Evolutionary conservation across 2,329 filamentous ascomycete species (phyloP), one percentile per base, ranked within the genome.

Genomic region (Aspergillus ochraceus): DNA sequence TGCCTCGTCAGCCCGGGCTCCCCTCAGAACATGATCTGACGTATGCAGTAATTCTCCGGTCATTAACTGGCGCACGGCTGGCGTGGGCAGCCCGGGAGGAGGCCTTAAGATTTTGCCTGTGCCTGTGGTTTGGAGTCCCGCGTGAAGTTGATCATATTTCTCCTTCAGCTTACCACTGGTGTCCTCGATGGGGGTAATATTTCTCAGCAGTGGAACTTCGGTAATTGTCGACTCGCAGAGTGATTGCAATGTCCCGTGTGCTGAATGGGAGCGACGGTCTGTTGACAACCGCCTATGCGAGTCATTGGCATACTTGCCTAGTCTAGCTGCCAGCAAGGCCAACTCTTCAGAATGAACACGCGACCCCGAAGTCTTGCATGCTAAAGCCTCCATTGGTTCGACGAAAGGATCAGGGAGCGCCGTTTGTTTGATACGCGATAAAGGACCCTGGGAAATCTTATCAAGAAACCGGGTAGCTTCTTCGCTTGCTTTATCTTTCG

Each of bases 71-170:
- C 53, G 26, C 26, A 39, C 42, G 12, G 32, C 22, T 19, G 60
- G 62, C n/a, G 51, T 54, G 10, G 60, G 51, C 51, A 69, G 60
- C 4, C 68, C 67, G 2, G 66, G 66, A 19, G 65, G 64, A 45
- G 60, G 62, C 22, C 49, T 52, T 20, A 63, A 22, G 29, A 51
- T 36, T 32, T 49, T 60, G 9, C 47, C 19, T 20, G 45, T 14
- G 10, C 8, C 45, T 47, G 45, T 47, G 45, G 9, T 47, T 47
- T 24, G 45, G 9, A 22, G 19, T 14, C 20, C 45, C 17, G 45
- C 12, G 12, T 20, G 19, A 24, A 24, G 19, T 14, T 24, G 45
- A 24, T 22, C 19, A 47, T 11, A 24, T 20, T 24, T 47, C 45
- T 47, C 19, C 9, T 47, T 47, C 45, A 47, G 17, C 22, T 47